Conservation (phyloP, 495 filamentous ascomycete genomes). For the Lindgomyces ingoldianus region DNA sequence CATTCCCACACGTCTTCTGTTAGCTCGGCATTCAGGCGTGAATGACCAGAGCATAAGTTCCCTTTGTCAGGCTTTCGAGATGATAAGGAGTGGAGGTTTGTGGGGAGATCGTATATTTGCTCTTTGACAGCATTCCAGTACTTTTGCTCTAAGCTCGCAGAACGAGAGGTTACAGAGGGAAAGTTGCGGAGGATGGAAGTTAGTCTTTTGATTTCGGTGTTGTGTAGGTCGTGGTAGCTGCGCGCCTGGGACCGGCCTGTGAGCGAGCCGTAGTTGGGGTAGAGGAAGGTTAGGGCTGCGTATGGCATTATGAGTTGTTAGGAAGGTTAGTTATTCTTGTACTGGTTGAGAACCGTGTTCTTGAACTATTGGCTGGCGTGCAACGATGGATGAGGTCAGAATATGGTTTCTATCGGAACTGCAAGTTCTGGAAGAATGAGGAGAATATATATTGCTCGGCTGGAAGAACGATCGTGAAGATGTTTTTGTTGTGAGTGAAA, state of each 20-base stretch:
- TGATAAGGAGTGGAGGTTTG: slow-evolving; percentile 12
- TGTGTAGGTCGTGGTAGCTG: not conserved
- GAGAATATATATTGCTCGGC: not conserved
- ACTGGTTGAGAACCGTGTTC: not conserved
- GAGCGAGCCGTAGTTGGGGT: not conserved
- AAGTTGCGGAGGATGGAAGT: slow-evolving; percentile 5
- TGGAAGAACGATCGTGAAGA: no score
- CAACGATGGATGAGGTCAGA: not conserved
- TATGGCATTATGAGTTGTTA: not conserved
- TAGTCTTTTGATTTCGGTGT: slow-evolving; percentile 14
- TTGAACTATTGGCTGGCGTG: not conserved
- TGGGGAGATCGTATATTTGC: slow-evolving; percentile 6
- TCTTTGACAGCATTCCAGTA: slow-evolving; percentile 5
- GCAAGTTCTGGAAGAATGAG: not conserved
- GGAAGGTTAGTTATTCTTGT: not conserved
- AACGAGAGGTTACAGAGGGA: not conserved
- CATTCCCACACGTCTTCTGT: slow-evolving; percentile 18
- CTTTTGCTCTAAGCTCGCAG: not conserved
- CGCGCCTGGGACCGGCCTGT: not conserved
- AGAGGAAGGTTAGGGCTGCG: slow-evolving; percentile 1
- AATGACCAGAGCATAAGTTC: slow-evolving; percentile 19
- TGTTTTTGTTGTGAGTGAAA: not conserved
- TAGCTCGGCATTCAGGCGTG: not conserved
- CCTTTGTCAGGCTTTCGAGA: no score
- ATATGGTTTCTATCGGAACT: not conserved